Evolutionary conservation across 148 eudicot species (phyloP).

Genomic region (Amaranthus palmeri): DNA sequence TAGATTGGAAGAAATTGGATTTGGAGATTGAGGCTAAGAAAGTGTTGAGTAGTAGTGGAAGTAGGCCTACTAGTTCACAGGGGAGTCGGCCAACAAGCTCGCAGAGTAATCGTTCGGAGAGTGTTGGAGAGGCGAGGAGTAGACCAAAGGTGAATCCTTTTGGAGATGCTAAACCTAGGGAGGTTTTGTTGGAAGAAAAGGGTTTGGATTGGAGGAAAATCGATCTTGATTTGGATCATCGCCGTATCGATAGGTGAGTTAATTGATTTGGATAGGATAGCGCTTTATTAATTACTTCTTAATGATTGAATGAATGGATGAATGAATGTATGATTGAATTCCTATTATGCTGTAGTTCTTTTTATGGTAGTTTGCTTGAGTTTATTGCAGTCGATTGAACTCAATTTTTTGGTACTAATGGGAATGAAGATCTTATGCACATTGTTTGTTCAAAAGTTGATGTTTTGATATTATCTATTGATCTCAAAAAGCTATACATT

Average conservation of each 20-base stretch:
- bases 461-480: no score
- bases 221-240: slow-evolving; percentile 80
- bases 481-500: no score
- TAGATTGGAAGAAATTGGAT: slow-evolving; percentile 87
- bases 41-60: slow-evolving; percentile 23
- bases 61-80: slow-evolving; percentile 73
- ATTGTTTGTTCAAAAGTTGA: no score
- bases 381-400: background rate
- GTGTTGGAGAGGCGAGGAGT: slow-evolving; percentile 26
- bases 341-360: background rate
- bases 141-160: slow-evolving; percentile 89
- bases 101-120: slow-evolving; percentile 33
- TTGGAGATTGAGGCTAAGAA: slow-evolving; percentile 71
- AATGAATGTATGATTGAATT: background rate
- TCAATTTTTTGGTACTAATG: no score
- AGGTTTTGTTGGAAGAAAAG: slow-evolving; percentile 76
- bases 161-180: slow-evolving; percentile 98
- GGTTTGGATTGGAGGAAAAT: slow-evolving; percentile 97
- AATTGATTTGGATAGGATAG: no score
- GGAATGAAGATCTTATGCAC: no score
- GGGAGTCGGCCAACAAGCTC: slow-evolving; percentile 59
- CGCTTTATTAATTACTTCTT: background rate
- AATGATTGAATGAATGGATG: background rate
- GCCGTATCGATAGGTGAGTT: slow-evolving; percentile 63
- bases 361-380: background rate